Conservation (phyloP, 768 basidiomycete species). For the Podaxis mareebaensis region DNA sequence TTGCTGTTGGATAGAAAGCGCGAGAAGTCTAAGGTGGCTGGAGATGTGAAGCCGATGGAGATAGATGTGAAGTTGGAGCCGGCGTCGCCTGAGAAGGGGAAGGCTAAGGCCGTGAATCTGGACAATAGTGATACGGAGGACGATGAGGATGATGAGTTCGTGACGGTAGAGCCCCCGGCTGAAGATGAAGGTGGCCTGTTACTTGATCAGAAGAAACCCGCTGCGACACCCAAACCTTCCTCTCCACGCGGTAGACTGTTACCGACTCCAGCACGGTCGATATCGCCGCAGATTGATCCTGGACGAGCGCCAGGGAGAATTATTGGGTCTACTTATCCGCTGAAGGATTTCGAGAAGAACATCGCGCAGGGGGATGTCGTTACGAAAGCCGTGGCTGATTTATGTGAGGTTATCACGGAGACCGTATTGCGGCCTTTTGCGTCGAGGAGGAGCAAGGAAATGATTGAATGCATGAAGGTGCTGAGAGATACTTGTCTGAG, state of each 20-base stretch:
- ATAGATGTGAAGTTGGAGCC: slow-evolving; percentile 3
- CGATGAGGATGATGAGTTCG: slow-evolving; percentile 35
- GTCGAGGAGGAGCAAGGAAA: slow-evolving; percentile 60
- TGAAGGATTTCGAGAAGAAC: slow-evolving; percentile 76
- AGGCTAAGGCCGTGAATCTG: slow-evolving; percentile 28
- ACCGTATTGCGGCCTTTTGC: slow-evolving; percentile 74
- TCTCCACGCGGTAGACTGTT: slow-evolving; percentile 29
- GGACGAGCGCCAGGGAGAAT: slow-evolving; percentile 70
- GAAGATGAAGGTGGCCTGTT: slow-evolving; percentile 32
- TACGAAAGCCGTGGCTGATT: slow-evolving; percentile 81
- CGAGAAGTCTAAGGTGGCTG: slow-evolving; percentile 16
- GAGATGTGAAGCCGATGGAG: background rate
- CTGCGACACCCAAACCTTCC: slow-evolving; percentile 21
- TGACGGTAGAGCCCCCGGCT: background rate
- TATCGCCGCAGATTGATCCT: slow-evolving; percentile 43
- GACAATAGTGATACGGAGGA: slow-evolving; percentile 58
- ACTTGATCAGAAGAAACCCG: slow-evolving; percentile 28
- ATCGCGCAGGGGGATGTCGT: slow-evolving; percentile 76
- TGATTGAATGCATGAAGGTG: slow-evolving; percentile 70
- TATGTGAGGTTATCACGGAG: slow-evolving; percentile 69
- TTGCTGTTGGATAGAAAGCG: slow-evolving; percentile 54
- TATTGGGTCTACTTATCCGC: slow-evolving; percentile 70
- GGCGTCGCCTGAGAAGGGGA: slow-evolving; percentile 26
- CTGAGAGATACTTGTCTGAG: slow-evolving; percentile 68
- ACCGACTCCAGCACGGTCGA: slow-evolving; percentile 57